Evolutionary conservation across 371 early-diverging fungal genomes (phyloP).

Genomic region (Actinomortierella wolfii): DNA sequence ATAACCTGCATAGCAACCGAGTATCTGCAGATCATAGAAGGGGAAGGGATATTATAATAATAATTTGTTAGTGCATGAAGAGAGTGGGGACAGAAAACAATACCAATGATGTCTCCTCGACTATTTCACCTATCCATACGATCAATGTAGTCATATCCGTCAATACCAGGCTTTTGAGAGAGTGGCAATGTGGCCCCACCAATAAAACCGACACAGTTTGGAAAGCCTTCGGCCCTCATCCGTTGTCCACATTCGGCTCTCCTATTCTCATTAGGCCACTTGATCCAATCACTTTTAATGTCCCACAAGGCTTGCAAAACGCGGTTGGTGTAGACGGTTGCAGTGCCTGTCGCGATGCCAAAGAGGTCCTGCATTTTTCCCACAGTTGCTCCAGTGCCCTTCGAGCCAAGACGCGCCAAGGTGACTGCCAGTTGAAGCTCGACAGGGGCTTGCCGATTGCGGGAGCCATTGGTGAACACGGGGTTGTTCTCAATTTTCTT

Average conservation of each 20-base stretch:
- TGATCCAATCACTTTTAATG: neutral
- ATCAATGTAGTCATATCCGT: neutral
- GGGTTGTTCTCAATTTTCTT: constrained; percentile 2
- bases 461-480: constrained; percentile 4
- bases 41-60: neutral
- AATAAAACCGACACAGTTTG: constrained; percentile 10
- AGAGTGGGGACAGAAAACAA: neutral
- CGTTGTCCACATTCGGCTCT: neutral
- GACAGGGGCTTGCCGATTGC: neutral
- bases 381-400: neutral
- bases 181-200: constrained; percentile 10
- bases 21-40: constrained; percentile 4
- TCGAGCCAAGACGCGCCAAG: constrained; percentile 6
- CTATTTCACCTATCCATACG: constrained; percentile 6
- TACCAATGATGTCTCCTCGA: neutral
- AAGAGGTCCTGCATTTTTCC: neutral
- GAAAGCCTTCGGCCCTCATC: constrained; percentile 6
- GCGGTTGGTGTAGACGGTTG: neutral
- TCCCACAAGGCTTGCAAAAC: neutral
- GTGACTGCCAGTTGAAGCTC: constrained; percentile 7
- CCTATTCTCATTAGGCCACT: neutral
- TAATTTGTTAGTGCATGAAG: neutral
- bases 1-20: constrained; percentile 10
- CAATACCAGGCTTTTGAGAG: constrained; percentile 4
- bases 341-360: neutral